Conservation (phyloP, 345 rosid species). For the Bruguiera gymnorhiza region DNA sequence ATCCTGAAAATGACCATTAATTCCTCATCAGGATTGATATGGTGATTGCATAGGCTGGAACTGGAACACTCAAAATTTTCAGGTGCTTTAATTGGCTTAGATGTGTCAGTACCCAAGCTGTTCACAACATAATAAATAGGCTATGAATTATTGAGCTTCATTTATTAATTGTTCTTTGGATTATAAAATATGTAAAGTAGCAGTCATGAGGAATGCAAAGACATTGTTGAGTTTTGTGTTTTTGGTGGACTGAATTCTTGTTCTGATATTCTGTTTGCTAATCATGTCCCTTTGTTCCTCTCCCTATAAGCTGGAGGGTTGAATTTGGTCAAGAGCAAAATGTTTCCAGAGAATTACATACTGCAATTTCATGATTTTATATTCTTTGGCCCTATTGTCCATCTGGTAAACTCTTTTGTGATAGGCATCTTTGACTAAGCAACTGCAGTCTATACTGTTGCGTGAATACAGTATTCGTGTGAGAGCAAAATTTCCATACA, state of each 20-base stretch:
- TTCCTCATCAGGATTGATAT: no score
- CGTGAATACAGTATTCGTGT: no score
- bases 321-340: no score
- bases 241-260: neutral
- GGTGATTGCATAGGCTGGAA: no score
- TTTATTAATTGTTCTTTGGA: neutral
- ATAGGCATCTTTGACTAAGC: no score
- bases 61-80: no score
- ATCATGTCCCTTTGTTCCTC: neutral
- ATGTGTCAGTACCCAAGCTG: neutral
- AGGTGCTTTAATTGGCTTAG: neutral
- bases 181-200: neutral
- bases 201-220: neutral
- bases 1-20: neutral
- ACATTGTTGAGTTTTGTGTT: neutral
- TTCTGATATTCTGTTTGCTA: neutral
- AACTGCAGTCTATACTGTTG: no score
- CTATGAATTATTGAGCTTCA: neutral
- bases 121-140: neutral
- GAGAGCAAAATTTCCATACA: neutral
- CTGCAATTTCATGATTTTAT: no score
- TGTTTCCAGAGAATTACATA: no score
- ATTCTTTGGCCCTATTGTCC: no score
- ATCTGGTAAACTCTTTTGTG: no score
- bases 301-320: neutral